Conservation (phyloP, 1,284 basidiomycete genomes). For the Cutaneotrichosporon dermatis region DNA sequence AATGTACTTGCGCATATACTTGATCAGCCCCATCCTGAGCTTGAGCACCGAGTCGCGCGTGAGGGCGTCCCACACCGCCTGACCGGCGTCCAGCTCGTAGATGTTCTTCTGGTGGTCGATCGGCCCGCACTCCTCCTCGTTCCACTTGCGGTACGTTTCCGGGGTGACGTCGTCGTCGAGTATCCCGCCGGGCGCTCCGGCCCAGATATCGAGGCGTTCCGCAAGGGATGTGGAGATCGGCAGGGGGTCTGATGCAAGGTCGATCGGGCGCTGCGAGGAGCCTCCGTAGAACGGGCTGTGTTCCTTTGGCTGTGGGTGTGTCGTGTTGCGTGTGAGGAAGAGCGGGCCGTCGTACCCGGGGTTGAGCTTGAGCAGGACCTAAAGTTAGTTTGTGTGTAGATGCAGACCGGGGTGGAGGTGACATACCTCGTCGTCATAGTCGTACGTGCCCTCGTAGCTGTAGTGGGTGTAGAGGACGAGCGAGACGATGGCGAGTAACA, state of each 20-base stretch:
- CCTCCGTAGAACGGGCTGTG: slow-evolving; percentile 15
- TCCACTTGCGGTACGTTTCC: slow-evolving; percentile 36
- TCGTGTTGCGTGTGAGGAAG: too few species aligned
- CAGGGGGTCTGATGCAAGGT: slow-evolving; percentile 45
- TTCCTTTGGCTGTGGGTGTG: too few species aligned
- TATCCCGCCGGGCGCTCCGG: slow-evolving; percentile 46
- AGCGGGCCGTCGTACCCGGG: too few species aligned
- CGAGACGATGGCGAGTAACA: too few species aligned
- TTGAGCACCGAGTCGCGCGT: slow-evolving; percentile 26
- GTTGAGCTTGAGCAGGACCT: too few species aligned
- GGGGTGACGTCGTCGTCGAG: slow-evolving; percentile 45
- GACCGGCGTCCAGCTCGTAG: slow-evolving; percentile 43
- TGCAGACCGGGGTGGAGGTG: too few species aligned
- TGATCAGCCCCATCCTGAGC: slow-evolving; percentile 30
- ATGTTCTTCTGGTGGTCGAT: slow-evolving; percentile 45
- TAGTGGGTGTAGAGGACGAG: too few species aligned
- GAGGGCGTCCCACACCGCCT: slow-evolving; percentile 43
- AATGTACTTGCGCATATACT: slow-evolving; percentile 30
- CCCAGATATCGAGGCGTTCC: slow-evolving; percentile 49
- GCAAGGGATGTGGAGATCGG: slow-evolving; percentile 42
- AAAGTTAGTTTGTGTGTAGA: too few species aligned
- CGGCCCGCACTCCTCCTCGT: slow-evolving; percentile 43
- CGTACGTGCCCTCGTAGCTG: too few species aligned
- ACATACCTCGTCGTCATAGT: too few species aligned
- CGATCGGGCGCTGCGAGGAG: slow-evolving; percentile 28